phyloP scores from a whole-genome alignment of 192 early-diverging fungal genomes.

The Chytriomyces sp. region DNA sequence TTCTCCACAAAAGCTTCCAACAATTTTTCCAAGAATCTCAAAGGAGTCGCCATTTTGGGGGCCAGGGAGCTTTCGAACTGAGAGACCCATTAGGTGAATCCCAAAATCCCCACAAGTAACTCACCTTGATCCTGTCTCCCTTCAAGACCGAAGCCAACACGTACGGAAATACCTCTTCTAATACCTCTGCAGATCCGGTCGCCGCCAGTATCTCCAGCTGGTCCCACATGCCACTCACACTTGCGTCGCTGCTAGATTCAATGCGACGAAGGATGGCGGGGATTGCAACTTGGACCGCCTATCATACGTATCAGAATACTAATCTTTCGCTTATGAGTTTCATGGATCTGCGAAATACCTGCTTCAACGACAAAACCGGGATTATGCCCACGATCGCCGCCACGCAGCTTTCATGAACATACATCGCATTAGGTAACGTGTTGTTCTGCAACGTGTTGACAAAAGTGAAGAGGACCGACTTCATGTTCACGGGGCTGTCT shows the following conservation, averaged over 20 bases:
- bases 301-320: background rate
- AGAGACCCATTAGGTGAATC: background rate
- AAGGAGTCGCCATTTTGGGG: background rate
- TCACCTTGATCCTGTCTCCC: slow-evolving; percentile 23
- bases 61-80: slow-evolving; percentile 26
- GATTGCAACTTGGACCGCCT: slow-evolving; percentile 43
- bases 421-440: background rate
- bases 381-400: slow-evolving; percentile 27
- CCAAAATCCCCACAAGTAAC: background rate
- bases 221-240: slow-evolving; percentile 44
- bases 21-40: slow-evolving; percentile 36
- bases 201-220: slow-evolving; percentile 46
- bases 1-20: slow-evolving; percentile 42
- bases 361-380: slow-evolving; percentile 26
- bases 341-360: slow-evolving; percentile 6
- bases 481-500: background rate
- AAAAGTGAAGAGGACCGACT: slow-evolving; percentile 25
- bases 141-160: slow-evolving; percentile 13
- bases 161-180: slow-evolving; percentile 34
- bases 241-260: slow-evolving; percentile 12
- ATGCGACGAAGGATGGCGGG: slow-evolving; percentile 41
- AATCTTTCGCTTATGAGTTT: background rate
- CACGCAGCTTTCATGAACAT: slow-evolving; percentile 19
- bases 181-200: slow-evolving; percentile 42
- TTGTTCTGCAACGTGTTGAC: slow-evolving; percentile 7